Conservation (phyloP, 2,329 filamentous ascomycete species). For the Botrytis sinoallii region DNA sequence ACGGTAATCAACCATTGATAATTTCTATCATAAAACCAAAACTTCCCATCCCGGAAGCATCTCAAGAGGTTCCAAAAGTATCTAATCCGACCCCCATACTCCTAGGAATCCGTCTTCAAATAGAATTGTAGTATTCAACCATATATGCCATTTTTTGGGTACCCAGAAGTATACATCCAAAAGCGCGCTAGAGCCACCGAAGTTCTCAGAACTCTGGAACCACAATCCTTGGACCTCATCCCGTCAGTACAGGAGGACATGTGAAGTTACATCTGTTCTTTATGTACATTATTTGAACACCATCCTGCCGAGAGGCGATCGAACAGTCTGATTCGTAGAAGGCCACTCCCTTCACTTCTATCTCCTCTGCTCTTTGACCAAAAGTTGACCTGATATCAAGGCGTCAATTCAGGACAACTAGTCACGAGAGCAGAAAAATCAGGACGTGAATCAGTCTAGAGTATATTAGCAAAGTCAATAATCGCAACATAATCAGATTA, state of each 20-base stretch:
- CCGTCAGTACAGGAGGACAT: neutral
- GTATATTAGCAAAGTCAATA: neutral
- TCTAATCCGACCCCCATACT: neutral
- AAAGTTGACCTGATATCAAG: neutral
- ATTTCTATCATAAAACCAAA: neutral
- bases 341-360: too few species aligned
- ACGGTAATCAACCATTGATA: too few species aligned
- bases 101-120: neutral
- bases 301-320: too few species aligned
- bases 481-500: neutral
- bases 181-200: neutral
- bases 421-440: too few species aligned
- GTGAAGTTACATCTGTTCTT: too few species aligned
- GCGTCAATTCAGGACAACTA: neutral
- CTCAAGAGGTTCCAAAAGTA: rapidly evolving
- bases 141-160: neutral
- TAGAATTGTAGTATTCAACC: neutral
- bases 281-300: neutral
- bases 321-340: neutral
- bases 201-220: neutral
- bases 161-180: neutral
- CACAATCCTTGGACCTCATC: neutral
- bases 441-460: neutral
- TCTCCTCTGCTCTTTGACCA: neutral
- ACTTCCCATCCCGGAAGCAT: neutral